Conservation (phyloP, 2,329 filamentous ascomycete genomes). For the Verticillium zaregamsianum region DNA sequence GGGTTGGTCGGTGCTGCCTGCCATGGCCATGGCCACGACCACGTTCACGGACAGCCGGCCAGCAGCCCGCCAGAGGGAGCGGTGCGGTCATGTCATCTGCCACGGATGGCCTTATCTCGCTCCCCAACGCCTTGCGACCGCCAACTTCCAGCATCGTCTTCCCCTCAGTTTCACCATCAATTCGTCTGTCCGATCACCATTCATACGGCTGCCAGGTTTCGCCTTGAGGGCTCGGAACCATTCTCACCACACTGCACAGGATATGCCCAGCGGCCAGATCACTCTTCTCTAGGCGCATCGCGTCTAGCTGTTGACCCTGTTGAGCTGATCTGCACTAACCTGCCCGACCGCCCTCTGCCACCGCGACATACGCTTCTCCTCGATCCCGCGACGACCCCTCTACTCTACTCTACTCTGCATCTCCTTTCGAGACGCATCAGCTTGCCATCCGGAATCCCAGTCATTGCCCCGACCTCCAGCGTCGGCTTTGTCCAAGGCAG, state of each 20-base stretch:
- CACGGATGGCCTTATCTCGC: not conserved
- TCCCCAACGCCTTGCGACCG: not conserved
- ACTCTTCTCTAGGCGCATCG: constrained; percentile 12
- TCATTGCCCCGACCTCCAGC: not conserved
- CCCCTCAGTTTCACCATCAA: not conserved
- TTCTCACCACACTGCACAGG: not conserved
- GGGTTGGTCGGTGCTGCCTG: not conserved
- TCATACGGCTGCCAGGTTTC: not conserved
- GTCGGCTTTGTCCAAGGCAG: constrained; percentile 7
- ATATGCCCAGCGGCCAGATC: constrained; percentile 13
- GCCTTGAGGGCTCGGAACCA: not conserved
- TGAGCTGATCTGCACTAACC: constrained; percentile 5
- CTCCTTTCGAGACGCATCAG: not conserved
- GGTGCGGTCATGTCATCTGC: not conserved
- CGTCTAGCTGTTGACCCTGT: constrained; percentile 11
- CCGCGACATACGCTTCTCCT: constrained; percentile 2
- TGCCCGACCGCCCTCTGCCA: constrained; percentile 9
- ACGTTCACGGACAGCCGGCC: not conserved
- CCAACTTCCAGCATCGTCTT: not conserved
- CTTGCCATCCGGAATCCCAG: constrained; percentile 1
- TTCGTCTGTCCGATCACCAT: not conserved
- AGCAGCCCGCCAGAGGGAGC: not conserved
- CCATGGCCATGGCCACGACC: not conserved
- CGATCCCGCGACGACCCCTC: constrained; percentile 2
- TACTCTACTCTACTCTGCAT: not conserved